Percentiles rank a stretch among this genome's conserved stretches.
Conservation (phyloP, 2,329 filamentous ascomycete genomes). For the Alternaria novae-zelandiae region DNA sequence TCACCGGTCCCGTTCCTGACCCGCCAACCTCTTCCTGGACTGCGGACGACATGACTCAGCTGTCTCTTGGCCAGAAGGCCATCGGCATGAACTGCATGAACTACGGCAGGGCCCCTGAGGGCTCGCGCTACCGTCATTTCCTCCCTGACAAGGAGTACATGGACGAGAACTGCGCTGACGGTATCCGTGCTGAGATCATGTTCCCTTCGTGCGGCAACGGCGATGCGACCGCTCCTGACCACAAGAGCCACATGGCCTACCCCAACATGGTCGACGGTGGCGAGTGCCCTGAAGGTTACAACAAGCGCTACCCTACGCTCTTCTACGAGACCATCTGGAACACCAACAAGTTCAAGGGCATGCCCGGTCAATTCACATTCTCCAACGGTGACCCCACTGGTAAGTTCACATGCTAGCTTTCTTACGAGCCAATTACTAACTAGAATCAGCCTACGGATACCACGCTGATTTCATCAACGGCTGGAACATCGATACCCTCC, state of each 20-base stretch:
- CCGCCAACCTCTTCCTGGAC: constrained; percentile 75
- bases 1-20: constrained; percentile 65
- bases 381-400: constrained; percentile 76
- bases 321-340: constrained; percentile 67
- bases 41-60: constrained; percentile 69
- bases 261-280: constrained; percentile 61
- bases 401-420: constrained; percentile 51
- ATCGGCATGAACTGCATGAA: constrained; percentile 95
- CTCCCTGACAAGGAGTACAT: constrained; percentile 80
- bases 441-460: constrained; percentile 66
- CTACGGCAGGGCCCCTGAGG: constrained; percentile 71
- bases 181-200: constrained; percentile 74
- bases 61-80: constrained; percentile 76
- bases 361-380: constrained; percentile 67
- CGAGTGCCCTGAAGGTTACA: constrained; percentile 61
- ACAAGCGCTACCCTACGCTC: constrained; percentile 63
- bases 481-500: constrained; percentile 71
- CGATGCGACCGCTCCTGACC: constrained; percentile 62
- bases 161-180: constrained; percentile 81
- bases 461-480: constrained; percentile 76
- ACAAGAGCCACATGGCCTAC: constrained; percentile 70
- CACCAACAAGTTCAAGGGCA: constrained; percentile 58
- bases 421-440: constrained; percentile 16
- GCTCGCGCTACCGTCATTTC: constrained; percentile 79
- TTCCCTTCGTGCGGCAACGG: constrained; percentile 81